A percentile compares a stretch with the other conserved stretches of the same genome.
phyloP scores from a whole-genome alignment of 495 filamentous ascomycete species.

The Cercophora samala region DNA sequence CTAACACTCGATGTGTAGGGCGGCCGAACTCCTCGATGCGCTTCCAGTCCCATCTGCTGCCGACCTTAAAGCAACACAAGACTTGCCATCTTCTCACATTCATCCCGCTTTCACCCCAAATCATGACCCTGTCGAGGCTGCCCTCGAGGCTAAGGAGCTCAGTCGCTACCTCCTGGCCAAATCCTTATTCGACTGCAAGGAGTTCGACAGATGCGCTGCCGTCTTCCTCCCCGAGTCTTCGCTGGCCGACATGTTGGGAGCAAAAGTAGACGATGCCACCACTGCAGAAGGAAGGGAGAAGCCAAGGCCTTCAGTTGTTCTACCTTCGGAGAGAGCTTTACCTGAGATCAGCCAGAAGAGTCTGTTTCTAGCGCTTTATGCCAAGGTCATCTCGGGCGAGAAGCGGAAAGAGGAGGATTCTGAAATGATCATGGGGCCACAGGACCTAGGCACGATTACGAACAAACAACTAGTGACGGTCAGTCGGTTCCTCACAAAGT shows the following conservation, averaged over 20 bases:
- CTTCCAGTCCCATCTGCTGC: constrained; percentile 51
- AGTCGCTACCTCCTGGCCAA: constrained; percentile 86
- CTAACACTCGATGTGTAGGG: constrained; percentile 53
- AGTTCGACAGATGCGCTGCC: constrained; percentile 90
- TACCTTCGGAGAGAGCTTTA: constrained; percentile 26
- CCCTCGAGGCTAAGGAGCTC: constrained; percentile 75
- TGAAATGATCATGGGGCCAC: constrained; percentile 94
- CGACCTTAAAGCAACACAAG: constrained; percentile 36
- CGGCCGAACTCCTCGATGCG: constrained; percentile 87
- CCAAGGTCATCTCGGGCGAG: constrained; percentile 88
- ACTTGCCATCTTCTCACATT: constrained; percentile 29
- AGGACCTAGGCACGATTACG: constrained; percentile 74
- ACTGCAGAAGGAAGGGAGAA: constrained; percentile 56
- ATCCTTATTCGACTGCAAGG: constrained; percentile 91
- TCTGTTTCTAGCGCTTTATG: constrained; percentile 89
- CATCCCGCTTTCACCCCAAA: constrained; percentile 50
- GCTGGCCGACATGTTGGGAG: constrained; percentile 57
- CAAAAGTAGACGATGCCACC: constrained; percentile 41
- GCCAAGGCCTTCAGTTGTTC: constrained; percentile 25
- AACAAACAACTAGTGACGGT: constrained; percentile 81
- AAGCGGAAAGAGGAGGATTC: constrained; percentile 94
- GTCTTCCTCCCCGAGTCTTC: constrained; percentile 77
- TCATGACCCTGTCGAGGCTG: constrained; percentile 62
- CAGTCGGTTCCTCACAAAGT: constrained; percentile 68
- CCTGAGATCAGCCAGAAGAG: constrained; percentile 74